Conservation (phyloP, 2,329 filamentous ascomycete species). For the Alternaria gaisen region DNA sequence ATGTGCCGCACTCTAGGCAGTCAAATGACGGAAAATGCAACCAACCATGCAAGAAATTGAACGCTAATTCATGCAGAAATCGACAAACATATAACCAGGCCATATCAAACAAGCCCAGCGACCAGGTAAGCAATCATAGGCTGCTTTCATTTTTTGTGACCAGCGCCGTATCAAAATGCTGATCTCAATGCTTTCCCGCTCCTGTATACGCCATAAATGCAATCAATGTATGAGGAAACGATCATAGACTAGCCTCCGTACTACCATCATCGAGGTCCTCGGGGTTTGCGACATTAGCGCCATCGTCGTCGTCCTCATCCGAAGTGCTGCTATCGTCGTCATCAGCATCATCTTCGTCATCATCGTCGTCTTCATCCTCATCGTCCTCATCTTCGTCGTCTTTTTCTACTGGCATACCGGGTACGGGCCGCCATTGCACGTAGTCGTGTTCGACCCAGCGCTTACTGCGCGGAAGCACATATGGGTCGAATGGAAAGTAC, state of each 20-base stretch:
- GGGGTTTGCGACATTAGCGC: not conserved
- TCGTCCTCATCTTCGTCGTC: conserved; percentile 55
- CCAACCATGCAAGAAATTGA: too few species aligned
- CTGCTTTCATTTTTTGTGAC: not conserved
- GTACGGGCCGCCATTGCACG: conserved; percentile 49
- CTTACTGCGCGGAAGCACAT: conserved; percentile 86
- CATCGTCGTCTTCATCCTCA: conserved; percentile 17
- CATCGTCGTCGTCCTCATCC: conserved; percentile 5
- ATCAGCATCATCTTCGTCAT: conserved; percentile 9
- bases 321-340: conserved; percentile 18
- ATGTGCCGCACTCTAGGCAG: too few species aligned
- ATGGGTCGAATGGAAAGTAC: conserved; percentile 98
- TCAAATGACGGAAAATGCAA: too few species aligned
- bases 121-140: not conserved
- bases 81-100: not conserved
- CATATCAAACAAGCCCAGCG: not conserved
- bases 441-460: conserved; percentile 77
- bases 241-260: conserved; percentile 13
- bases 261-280: conserved; percentile 15
- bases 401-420: conserved; percentile 54
- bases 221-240: not conserved
- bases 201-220: conserved; percentile 2
- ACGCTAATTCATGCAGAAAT: not conserved
- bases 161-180: not conserved
- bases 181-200: not conserved